Percentiles rank a stretch among this genome's conserved stretches.
These are phyloP conservation scores for Hygrophorus pudorinus DNA, from an alignment of 768 basidiomycete species.

Conservation along the genomic window DNA sequence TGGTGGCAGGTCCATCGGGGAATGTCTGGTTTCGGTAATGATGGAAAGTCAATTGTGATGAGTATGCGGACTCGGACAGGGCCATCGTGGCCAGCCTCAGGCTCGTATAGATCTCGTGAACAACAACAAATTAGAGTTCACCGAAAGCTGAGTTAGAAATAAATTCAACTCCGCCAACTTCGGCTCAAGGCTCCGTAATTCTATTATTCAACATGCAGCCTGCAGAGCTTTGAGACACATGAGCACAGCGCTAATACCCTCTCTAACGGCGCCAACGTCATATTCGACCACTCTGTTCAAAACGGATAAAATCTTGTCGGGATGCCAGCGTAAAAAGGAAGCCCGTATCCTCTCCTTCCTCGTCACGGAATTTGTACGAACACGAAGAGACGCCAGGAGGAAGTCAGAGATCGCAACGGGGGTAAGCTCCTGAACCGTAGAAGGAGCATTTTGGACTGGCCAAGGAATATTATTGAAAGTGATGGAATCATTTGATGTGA, in stretches of 20 bases:
- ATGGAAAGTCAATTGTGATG: too few species aligned
- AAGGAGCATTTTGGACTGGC: conserved; percentile 30
- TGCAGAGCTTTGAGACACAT: conserved; percentile 32
- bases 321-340: conserved; percentile 59
- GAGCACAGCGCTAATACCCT: conserved; percentile 37
- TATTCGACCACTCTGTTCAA: conserved; percentile 32
- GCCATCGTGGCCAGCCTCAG: too few species aligned
- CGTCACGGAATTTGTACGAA: conserved; percentile 30
- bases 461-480: conserved; percentile 52
- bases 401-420: conserved; percentile 41
- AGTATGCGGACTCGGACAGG: too few species aligned
- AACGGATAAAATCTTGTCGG: conserved; percentile 46
- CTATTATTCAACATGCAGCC: conserved; percentile 17
- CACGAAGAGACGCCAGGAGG: conserved; percentile 33
- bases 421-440: conserved; percentile 13
- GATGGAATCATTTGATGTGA: conserved; percentile 16
- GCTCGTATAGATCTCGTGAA: too few species aligned
- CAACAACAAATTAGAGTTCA: too few species aligned
- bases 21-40: too few species aligned
- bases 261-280: conserved; percentile 34
- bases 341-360: conserved; percentile 46
- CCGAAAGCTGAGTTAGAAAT: too few species aligned
- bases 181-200: background rate
- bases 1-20: too few species aligned
- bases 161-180: background rate